Evolutionary conservation across 805 yeast genomes (phyloP).

Genomic region (Teunomyces panamensis): DNA sequence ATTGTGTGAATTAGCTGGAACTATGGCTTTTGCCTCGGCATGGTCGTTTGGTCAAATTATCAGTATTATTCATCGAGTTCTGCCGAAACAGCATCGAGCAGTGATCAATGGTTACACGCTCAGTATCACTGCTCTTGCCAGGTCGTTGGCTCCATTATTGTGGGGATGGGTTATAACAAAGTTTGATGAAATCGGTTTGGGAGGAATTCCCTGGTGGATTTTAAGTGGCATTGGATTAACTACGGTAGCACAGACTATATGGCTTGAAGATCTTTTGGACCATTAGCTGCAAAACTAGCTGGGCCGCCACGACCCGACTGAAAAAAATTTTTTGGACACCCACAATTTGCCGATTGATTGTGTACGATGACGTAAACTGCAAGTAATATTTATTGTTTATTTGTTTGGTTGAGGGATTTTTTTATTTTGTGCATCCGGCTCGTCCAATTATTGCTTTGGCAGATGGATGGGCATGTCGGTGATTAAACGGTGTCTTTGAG

Average conservation of each 20-base stretch:
- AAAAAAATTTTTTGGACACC: neutral
- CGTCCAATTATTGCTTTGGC: neutral
- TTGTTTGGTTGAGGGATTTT: slow-evolving; percentile 2
- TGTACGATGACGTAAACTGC: neutral
- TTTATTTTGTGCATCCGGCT: neutral
- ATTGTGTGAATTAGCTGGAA: slow-evolving; percentile 25
- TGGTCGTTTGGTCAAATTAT: slow-evolving; percentile 52
- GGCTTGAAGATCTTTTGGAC: neutral
- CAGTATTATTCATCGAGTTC: slow-evolving; percentile 52
- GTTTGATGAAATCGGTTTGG: slow-evolving; percentile 14
- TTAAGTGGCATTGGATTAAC: neutral
- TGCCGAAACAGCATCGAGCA: slow-evolving; percentile 54
- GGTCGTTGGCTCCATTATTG: slow-evolving; percentile 53
- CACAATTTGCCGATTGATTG: neutral
- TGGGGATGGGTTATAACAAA: slow-evolving; percentile 49
- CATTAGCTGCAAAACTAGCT: neutral
- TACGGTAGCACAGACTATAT: neutral
- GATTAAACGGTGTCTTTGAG: neutral
- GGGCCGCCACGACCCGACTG: neutral
- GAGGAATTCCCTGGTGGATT: neutral
- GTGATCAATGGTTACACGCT: slow-evolving; percentile 57
- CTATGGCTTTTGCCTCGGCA: slow-evolving; percentile 39
- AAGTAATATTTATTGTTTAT: neutral
- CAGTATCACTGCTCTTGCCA: slow-evolving; percentile 51
- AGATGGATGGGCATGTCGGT: neutral